Base-by-base conservation (phyloP, 805 yeast genomes). In the Tetrapisispora nanseiensis region DNA sequence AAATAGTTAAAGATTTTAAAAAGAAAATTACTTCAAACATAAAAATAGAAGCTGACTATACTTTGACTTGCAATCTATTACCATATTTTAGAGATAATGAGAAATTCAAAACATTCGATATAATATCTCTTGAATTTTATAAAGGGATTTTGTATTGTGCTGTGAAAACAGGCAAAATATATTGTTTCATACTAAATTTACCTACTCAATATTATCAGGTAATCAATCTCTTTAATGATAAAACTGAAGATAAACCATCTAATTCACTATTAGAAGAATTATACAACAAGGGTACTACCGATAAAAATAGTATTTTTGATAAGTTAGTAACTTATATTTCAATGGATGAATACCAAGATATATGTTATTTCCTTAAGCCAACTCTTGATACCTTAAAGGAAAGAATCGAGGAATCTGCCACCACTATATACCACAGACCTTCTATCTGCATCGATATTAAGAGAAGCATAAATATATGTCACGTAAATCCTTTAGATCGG, bases 141-240 rank as follows among this genome's bases (percentile, higher is more conserved):
- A 51, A 52, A 13, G 54, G 57, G 1, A 37, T 59, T 7, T 40
- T 59, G 13, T 59, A 57, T 45, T 56, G 60, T 39, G 45, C 55
- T 31, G 46, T 49, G 37, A 46, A 50, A 29, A 37, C 48, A 16
- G 62, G 64, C 4, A 48, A 43, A 40, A 34, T 57, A 3, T 54
- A 45, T 43, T 41, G 55, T 3, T 57, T 50, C 37, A 46, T 54
- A 8, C 32, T 59, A 33, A 56, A 59, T 40, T 37, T 59, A 36
- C 60, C 61, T 15, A 33, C 23, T 7, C 54, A 49, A 40, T 57
- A 57, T 41, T 19, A 6, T n/a, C 40, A 37, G 21, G 33, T 22
- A 4, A 24, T n/a, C 3, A 37, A 37, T 22, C 11, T 24, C 18
- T 23, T 26, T 18, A 13, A 26, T 35, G 10, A 18, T 24, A 4